phyloP scores from a whole-genome alignment of 495 filamentous ascomycete species.

The Trichoderma orchidacearum region DNA sequence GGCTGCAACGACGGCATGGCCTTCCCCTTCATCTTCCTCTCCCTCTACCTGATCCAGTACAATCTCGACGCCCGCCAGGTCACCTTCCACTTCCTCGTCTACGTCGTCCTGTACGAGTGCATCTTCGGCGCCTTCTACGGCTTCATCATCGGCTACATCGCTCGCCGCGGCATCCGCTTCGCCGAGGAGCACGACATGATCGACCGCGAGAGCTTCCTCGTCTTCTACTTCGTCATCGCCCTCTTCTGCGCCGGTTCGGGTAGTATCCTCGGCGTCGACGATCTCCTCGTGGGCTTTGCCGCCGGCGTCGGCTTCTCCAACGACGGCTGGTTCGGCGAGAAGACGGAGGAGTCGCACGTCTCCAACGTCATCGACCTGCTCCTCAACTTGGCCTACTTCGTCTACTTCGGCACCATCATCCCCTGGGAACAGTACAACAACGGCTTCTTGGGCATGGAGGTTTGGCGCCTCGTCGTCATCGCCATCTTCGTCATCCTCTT shows the following conservation, averaged over 20 bases:
- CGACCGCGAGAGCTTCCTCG: slow-evolving; percentile 92
- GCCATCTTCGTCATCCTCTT: slow-evolving; percentile 89
- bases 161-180: slow-evolving; percentile 78
- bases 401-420: slow-evolving; percentile 94
- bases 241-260: slow-evolving; percentile 95
- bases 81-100: slow-evolving; percentile 76
- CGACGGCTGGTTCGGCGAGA: slow-evolving; percentile 96
- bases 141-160: slow-evolving; percentile 75
- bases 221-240: slow-evolving; percentile 96
- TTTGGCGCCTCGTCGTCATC: slow-evolving; percentile 84
- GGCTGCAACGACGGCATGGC: slow-evolving; percentile 99
- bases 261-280: slow-evolving; percentile 83
- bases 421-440: slow-evolving; percentile 84
- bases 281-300: slow-evolving; percentile 91
- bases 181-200: slow-evolving; percentile 79
- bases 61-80: slow-evolving; percentile 52
- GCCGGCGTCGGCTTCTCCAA: slow-evolving; percentile 96
- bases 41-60: slow-evolving; percentile 77
- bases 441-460: slow-evolving; percentile 51
- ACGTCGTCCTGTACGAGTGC: slow-evolving; percentile 92
- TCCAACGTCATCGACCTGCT: slow-evolving; percentile 98
- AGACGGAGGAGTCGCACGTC: slow-evolving; percentile 96
- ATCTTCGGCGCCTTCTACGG: slow-evolving; percentile 85
- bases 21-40: slow-evolving; percentile 94
- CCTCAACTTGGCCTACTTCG: slow-evolving; percentile 95